A percentile compares a stretch with the other conserved stretches of the same genome.
phyloP scores from a whole-genome alignment of 257 asterid species.

The Vinca minor region DNA sequence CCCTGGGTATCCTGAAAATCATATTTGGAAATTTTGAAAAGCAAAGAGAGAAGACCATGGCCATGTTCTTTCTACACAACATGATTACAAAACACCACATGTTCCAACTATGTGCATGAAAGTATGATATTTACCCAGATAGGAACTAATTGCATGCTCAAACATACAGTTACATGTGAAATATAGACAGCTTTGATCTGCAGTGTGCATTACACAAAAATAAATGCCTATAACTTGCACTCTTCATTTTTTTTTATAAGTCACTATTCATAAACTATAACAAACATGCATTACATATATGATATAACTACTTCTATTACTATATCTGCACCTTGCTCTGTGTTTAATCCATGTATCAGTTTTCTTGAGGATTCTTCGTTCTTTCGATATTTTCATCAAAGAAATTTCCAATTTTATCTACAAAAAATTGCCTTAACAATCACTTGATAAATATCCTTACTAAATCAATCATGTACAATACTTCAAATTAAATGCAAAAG shows the following conservation, averaged over 20 bases:
- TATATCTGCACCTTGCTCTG: too few relatives aligned
- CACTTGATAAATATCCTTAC: neutral
- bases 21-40: conserved; percentile 8
- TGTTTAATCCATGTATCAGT: too few relatives aligned
- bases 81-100: neutral
- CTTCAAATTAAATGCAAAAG: too few relatives aligned
- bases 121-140: neutral
- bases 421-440: neutral
- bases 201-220: neutral
- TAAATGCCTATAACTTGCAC: conserved; percentile 1
- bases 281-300: neutral
- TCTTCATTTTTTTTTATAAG: too few relatives aligned
- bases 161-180: neutral
- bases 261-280: too few relatives aligned
- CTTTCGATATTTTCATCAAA: neutral
- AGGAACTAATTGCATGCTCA: neutral
- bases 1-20: conserved; percentile 42
- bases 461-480: too few relatives aligned
- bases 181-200: neutral
- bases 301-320: conserved; percentile 1
- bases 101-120: neutral
- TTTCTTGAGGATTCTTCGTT: too few relatives aligned
- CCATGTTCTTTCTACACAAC: neutral
- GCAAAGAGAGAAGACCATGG: neutral
- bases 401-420: neutral